These are phyloP conservation scores for Candida pseudoviswanathii DNA, from an alignment of 1,139 yeast genomes.

Conservation along the genomic window DNA sequence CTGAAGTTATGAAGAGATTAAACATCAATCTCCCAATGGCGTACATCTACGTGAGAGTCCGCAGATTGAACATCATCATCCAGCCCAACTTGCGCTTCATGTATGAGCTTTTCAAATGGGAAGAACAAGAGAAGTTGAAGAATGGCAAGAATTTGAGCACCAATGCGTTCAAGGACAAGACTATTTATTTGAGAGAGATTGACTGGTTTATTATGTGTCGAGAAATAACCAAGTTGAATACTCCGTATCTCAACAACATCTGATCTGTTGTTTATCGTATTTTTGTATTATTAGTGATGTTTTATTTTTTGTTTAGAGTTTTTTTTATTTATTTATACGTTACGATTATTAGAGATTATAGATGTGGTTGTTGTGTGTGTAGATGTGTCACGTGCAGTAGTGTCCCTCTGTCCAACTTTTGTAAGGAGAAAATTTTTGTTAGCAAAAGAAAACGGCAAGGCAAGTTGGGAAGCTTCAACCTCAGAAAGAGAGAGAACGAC, in stretches of 20 bases:
- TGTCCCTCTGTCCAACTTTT: no score
- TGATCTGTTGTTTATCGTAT: neutral
- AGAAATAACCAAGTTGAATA: slow-evolving; percentile 76
- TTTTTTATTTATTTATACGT: neutral
- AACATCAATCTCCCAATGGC: slow-evolving; percentile 42
- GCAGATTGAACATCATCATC: slow-evolving; percentile 49
- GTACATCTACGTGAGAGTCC: slow-evolving; percentile 47
- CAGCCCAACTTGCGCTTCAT: slow-evolving; percentile 52
- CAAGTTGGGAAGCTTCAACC: no score
- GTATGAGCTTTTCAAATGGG: slow-evolving; percentile 55
- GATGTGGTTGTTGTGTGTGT: neutral
- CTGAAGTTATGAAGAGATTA: slow-evolving; percentile 49
- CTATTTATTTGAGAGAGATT: slow-evolving; percentile 54
- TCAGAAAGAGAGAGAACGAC: no score
- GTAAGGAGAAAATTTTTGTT: no score
- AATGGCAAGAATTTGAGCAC: neutral
- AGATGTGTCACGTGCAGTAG: neutral
- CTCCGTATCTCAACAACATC: slow-evolving; percentile 47
- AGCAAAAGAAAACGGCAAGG: no score
- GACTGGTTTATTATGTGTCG: slow-evolving; percentile 93
- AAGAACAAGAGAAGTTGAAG: slow-evolving; percentile 24
- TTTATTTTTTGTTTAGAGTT: neutral
- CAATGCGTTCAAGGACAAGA: slow-evolving; percentile 1
- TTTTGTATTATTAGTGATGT: slow-evolving; percentile 1
- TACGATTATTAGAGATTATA: no score